Evolutionary conservation across 176 grass and related monocot species (phyloP).

Genomic region (Oryza glumipatula): DNA sequence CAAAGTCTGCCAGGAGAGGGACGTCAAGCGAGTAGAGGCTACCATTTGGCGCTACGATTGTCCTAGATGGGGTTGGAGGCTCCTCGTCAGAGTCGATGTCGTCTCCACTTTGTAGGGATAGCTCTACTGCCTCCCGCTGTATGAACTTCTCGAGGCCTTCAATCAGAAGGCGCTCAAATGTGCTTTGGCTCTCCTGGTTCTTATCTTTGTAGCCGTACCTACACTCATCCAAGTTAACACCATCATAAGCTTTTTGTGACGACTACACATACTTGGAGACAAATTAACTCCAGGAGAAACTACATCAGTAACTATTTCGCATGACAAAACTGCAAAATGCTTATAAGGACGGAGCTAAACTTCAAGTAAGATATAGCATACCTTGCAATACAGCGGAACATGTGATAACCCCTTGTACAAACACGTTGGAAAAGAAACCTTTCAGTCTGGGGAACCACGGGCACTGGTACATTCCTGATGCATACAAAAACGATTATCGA

Average conservation of each 20-base stretch:
- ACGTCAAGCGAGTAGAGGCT: constrained; percentile 72
- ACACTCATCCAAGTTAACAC: constrained; percentile 29
- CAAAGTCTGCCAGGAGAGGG: constrained; percentile 72
- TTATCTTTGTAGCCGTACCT: constrained; percentile 98
- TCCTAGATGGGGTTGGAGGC: constrained; percentile 53
- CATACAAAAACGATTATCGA: constrained; percentile 94
- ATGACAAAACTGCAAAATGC: constrained; percentile 21
- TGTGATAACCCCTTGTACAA: constrained; percentile 83
- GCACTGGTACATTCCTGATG: constrained; percentile 92
- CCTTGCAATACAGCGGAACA: constrained; percentile 98
- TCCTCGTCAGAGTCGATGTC: constrained; percentile 68
- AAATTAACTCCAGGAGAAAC: background rate
- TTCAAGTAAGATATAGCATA: constrained; percentile 36
- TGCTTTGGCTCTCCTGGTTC: constrained; percentile 70
- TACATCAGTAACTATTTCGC: background rate
- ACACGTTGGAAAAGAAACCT: constrained; percentile 96
- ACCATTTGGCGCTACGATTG: constrained; percentile 69
- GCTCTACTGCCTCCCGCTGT: constrained; percentile 78
- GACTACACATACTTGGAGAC: constrained; percentile 12
- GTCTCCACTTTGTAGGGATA: constrained; percentile 77
- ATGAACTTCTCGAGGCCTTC: constrained; percentile 87
- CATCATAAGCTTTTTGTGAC: background rate
- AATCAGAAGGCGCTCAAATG: constrained; percentile 85
- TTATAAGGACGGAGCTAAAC: constrained; percentile 23
- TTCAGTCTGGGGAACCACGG: constrained; percentile 84